Evolutionary conservation across 768 basidiomycete species (phyloP).

Genomic region (Suillus bovinus): DNA sequence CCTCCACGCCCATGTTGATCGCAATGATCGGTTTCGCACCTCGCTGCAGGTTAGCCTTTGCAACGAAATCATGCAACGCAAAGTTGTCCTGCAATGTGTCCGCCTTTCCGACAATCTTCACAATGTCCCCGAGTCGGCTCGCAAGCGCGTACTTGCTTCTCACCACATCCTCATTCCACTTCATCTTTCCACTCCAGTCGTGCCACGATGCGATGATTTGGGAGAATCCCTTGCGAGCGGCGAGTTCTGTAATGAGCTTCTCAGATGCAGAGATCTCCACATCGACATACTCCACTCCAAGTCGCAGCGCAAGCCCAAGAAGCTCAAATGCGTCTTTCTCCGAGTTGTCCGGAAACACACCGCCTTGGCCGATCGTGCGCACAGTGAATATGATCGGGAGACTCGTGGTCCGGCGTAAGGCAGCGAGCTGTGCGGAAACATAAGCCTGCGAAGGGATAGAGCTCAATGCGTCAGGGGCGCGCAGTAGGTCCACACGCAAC

Average conservation of each 20-base stretch:
- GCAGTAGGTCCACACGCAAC: slow-evolving; percentile 89
- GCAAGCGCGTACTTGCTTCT: slow-evolving; percentile 72
- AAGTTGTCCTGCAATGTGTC: slow-evolving; percentile 76
- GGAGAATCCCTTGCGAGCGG: slow-evolving; percentile 64
- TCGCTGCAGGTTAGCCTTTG: slow-evolving; percentile 41
- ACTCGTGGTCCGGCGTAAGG: slow-evolving; percentile 70
- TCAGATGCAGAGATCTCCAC: slow-evolving; percentile 81
- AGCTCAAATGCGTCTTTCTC: slow-evolving; percentile 73
- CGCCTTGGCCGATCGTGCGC: slow-evolving; percentile 85
- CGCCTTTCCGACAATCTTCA: slow-evolving; percentile 93
- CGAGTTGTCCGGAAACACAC: slow-evolving; percentile 82
- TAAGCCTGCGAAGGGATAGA: slow-evolving; percentile 68
- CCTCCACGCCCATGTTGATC: slow-evolving; percentile 89
- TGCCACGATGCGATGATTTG: slow-evolving; percentile 93
- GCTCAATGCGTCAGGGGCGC: slow-evolving; percentile 45
- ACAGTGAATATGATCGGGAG: slow-evolving; percentile 94
- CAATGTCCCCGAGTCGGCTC: slow-evolving; percentile 73
- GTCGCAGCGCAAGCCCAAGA: slow-evolving; percentile 72
- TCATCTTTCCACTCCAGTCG: slow-evolving; percentile 85
- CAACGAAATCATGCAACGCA: slow-evolving; percentile 69
- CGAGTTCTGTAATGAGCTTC: slow-evolving; percentile 58
- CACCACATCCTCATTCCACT: slow-evolving; percentile 72
- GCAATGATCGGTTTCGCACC: slow-evolving; percentile 83
- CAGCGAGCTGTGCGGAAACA: slow-evolving; percentile 79
- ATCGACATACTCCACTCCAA: slow-evolving; percentile 92